A percentile compares a stretch with the other conserved stretches of the same genome.
Evolutionary conservation across 495 filamentous ascomycete species (phyloP).

Genomic region (Apiosordaria backusii): DNA sequence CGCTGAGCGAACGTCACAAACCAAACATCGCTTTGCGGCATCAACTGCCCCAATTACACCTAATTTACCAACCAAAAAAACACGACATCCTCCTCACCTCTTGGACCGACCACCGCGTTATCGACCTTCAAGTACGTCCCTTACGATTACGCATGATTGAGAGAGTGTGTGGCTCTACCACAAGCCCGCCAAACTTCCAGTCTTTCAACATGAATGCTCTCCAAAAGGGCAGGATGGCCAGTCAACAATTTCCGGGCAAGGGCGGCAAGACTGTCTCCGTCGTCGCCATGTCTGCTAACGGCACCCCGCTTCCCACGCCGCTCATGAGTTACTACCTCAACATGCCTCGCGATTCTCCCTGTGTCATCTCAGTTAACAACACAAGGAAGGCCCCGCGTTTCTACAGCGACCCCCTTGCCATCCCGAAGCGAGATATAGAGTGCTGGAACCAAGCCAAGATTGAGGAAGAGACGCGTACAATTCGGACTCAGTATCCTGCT

Average conservation of each 20-base stretch:
- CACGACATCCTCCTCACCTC: not conserved
- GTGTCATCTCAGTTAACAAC: not conserved
- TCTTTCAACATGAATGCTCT: not conserved
- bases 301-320: not conserved
- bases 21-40: not conserved
- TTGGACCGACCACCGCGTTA: not conserved
- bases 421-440: not conserved
- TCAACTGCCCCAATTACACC: not conserved
- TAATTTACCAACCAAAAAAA: not conserved
- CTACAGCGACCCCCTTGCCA: not conserved
- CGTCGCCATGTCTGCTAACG: not conserved
- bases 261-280: not conserved
- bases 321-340: not conserved
- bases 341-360: not conserved
- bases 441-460: constrained; percentile 18
- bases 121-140: not conserved
- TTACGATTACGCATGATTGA: not conserved
- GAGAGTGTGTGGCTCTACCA: not conserved
- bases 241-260: not conserved
- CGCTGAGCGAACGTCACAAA: not conserved
- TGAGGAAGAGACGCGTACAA: constrained; percentile 24
- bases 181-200: not conserved
- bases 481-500: constrained; percentile 33
- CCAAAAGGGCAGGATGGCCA: not conserved
- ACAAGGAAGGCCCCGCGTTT: not conserved